These are phyloP conservation scores for Zymoseptoria pseudotritici DNA, from an alignment of 2,329 filamentous ascomycete genomes.

Conservation along the genomic window DNA sequence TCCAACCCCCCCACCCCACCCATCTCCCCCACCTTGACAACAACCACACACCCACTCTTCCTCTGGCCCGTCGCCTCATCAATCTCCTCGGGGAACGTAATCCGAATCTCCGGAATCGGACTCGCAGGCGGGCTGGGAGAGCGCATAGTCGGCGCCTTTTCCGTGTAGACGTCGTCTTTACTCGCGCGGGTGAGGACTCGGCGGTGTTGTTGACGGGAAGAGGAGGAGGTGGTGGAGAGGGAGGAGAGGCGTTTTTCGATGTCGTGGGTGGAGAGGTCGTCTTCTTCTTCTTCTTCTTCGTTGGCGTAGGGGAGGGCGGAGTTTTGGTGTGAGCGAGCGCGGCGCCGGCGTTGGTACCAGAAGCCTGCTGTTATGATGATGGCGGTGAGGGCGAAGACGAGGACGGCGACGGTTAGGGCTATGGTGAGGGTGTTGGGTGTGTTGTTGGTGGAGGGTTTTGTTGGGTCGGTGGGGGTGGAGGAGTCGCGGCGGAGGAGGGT, in stretches of 20 bases:
- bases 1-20: constrained; percentile 49
- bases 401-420: neutral
- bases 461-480: neutral
- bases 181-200: constrained; percentile 50
- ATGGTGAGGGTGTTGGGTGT: neutral
- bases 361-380: neutral
- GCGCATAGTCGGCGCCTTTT: constrained; percentile 73
- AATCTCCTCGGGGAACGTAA: constrained; percentile 94
- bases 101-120: constrained; percentile 88
- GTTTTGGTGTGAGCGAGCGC: constrained; percentile 36
- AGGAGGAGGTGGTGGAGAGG: constrained; percentile 35
- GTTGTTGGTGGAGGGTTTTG: neutral
- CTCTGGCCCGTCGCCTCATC: constrained; percentile 66
- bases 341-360: constrained; percentile 58
- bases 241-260: constrained; percentile 44
- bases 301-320: constrained; percentile 54
- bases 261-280: constrained; percentile 40
- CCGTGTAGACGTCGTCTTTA: constrained; percentile 68
- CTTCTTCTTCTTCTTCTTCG: constrained; percentile 41
- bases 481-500: neutral
- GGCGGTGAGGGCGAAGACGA: neutral
- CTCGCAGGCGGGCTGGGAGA: constrained; percentile 67
- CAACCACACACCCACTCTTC: constrained; percentile 79
- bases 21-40: constrained; percentile 83
- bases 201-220: constrained; percentile 33